Base-by-base conservation (phyloP, 768 basidiomycete genomes). In the Mycena sanguinolenta region DNA sequence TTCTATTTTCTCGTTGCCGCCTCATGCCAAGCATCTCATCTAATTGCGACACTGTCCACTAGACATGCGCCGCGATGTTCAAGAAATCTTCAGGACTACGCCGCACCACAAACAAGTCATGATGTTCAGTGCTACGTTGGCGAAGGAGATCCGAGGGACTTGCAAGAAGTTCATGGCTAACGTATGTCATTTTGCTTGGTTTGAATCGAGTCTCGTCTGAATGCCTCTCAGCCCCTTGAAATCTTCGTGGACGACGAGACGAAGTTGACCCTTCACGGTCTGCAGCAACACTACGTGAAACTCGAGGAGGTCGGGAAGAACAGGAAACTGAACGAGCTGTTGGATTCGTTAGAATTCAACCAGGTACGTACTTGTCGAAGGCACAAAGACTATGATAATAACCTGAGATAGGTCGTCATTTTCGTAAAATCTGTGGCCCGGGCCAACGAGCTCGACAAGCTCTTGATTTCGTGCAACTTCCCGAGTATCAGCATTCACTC, bases 1-100 rank as follows among this genome's bases (percentile, higher is more conserved):
- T 83, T 85, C 78, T 84, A 77, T 85, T 82, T 82, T 87, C 80
- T 86, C 83, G 80, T 87, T 85, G 81, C 84, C 84, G 80, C 84
- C 78, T 80, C 80, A 75, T 80, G 80, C 84, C 84, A 84, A 84
- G 86, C 78, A 81, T 78, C 79, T 82, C 83, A 86, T 91, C 90
- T 92, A 88, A 91, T 90, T 79, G 80, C 88, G 86, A 87, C 88
- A 86, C 84, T 88, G 85, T 85, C 86, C 85, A 87, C 83, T 90
- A 99, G 98, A 99, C 92, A 99, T 99, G 98, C 97, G 98, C 86
- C 95, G 98, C 79, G 98, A 99, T 81, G 97, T 99, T 73, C 98
- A 99, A 91, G 98, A 99, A 86, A 99, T 99, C 77, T 99, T 99
- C 90, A 93, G 97, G 77, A 90, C 95, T 21, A 99, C 98, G 23